A percentile compares a stretch with the other conserved stretches of the same genome.
Evolutionary conservation across 1,284 basidiomycete genomes (phyloP).

Genomic region (Cryptococcus neoformans): DNA sequence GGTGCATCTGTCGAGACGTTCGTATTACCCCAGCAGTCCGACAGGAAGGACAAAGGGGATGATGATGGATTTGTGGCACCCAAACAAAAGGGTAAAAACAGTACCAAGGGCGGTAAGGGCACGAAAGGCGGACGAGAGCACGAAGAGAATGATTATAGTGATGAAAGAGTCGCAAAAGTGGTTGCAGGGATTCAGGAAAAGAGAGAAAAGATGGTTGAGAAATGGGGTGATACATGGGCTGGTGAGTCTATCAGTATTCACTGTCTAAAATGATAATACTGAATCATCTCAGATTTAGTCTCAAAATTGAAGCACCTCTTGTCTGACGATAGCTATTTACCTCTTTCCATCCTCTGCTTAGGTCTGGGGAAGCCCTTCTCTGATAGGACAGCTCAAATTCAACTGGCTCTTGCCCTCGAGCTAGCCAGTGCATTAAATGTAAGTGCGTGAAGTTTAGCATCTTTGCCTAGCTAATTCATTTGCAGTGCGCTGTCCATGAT

Average conservation of each 20-base stretch:
- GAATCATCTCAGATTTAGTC: conserved; percentile 3
- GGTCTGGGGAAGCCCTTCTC: conserved; percentile 37
- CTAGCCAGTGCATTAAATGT: conserved; percentile 19
- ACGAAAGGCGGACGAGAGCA: neutral
- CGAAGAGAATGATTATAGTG: conserved; percentile 11
- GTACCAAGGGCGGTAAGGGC: conserved; percentile 14
- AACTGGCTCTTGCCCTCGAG: conserved; percentile 36
- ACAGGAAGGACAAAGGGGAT: conserved; percentile 7
- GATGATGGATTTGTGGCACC: conserved; percentile 13
- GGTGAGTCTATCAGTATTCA: conserved; percentile 15
- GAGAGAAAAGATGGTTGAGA: conserved; percentile 35
- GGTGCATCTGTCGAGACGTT: neutral
- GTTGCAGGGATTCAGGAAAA: conserved; percentile 25
- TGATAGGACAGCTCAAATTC: conserved; percentile 45
- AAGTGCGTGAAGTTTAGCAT: neutral
- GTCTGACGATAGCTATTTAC: neutral
- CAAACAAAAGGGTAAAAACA: conserved; percentile 14
- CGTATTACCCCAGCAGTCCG: neutral
- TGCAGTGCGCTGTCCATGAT: neutral
- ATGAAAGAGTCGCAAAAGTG: conserved; percentile 20
- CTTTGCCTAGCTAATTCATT: conserved; percentile 3
- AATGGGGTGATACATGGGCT: conserved; percentile 34
- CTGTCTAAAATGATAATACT: neutral
- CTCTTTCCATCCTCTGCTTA: conserved; percentile 28
- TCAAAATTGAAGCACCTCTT: conserved; percentile 5